Conservation (phyloP, 768 basidiomycete genomes). For the Lactarius psammicola region DNA sequence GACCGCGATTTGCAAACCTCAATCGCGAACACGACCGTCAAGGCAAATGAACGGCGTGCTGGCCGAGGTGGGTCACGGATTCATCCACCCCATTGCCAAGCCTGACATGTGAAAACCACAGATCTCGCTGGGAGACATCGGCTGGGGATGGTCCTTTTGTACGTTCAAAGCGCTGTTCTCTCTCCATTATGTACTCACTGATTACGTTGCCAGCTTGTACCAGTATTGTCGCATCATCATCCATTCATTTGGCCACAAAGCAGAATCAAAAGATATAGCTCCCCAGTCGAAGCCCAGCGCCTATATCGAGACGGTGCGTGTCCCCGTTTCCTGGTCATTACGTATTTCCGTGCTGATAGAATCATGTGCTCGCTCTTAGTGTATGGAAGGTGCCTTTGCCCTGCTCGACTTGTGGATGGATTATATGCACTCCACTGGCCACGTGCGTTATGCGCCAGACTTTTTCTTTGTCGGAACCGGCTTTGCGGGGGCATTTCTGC, state of each 20-base stretch:
- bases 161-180: background rate
- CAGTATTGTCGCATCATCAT: constrained; percentile 28
- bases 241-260: constrained; percentile 26
- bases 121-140: constrained; percentile 21
- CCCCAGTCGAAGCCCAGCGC: constrained; percentile 12
- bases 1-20: constrained; percentile 18
- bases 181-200: background rate
- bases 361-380: constrained; percentile 8
- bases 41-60: constrained; percentile 2
- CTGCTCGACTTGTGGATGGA: constrained; percentile 25
- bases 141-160: constrained; percentile 25
- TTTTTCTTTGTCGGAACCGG: constrained; percentile 29
- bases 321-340: background rate
- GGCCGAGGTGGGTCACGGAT: constrained; percentile 12
- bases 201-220: constrained; percentile 11
- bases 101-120: constrained; percentile 1
- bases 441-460: constrained; percentile 25
- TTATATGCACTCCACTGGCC: constrained; percentile 18
- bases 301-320: constrained; percentile 21
- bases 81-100: too few species aligned
- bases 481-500: constrained; percentile 28
- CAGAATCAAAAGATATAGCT: constrained; percentile 3
- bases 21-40: constrained; percentile 21
- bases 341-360: background rate
- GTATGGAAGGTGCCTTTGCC: constrained; percentile 20